phyloP scores from a whole-genome alignment of 257 asterid species.

The Capsicum rhomboideum region DNA sequence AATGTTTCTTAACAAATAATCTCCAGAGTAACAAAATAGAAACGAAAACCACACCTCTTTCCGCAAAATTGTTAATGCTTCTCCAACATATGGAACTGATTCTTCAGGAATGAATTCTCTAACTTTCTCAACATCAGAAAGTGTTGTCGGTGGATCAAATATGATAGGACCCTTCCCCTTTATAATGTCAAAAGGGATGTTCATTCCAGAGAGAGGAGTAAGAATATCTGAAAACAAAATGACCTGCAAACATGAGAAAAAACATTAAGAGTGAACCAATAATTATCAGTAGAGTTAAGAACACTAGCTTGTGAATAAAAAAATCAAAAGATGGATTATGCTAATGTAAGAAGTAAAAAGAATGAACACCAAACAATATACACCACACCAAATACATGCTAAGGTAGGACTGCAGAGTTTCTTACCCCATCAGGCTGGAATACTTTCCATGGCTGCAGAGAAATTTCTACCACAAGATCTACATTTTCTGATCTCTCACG shows the following conservation, averaged over 20 bases:
- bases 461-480: constrained; percentile 96
- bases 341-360: background rate
- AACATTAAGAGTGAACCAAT: constrained; percentile 1
- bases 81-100: constrained; percentile 94
- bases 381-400: background rate
- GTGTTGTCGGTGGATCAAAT: constrained; percentile 62
- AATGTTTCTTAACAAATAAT: background rate
- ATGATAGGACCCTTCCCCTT: constrained; percentile 96
- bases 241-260: constrained; percentile 45
- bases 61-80: constrained; percentile 82
- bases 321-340: background rate
- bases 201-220: constrained; percentile 96
- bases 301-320: background rate
- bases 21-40: background rate
- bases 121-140: constrained; percentile 76
- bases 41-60: constrained; percentile 53
- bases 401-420: background rate
- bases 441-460: constrained; percentile 96
- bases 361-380: background rate
- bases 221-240: constrained; percentile 98
- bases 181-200: constrained; percentile 92
- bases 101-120: constrained; percentile 82
- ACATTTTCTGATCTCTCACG: constrained; percentile 99
- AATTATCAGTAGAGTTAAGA: background rate
- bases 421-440: constrained; percentile 95